phyloP scores from a whole-genome alignment of 1,284 basidiomycete species.

The Cutaneotrichosporon cavernicola region DNA sequence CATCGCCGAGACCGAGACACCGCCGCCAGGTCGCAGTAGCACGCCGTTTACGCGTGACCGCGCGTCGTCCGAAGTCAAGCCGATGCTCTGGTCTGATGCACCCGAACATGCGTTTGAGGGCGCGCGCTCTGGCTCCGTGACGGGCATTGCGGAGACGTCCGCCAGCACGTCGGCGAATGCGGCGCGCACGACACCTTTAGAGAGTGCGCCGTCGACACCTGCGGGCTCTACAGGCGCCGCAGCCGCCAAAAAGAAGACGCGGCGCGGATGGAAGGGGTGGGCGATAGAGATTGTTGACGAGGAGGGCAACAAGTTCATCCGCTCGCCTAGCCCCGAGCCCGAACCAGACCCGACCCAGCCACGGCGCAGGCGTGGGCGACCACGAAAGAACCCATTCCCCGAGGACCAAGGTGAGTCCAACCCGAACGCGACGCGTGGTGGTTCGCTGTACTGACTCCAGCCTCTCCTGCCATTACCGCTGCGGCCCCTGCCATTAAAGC shows the following conservation, averaged over 20 bases:
- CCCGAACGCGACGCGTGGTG: not conserved
- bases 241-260: constrained; percentile 34
- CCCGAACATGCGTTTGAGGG: not conserved
- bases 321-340: constrained; percentile 26
- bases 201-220: not conserved
- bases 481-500: not conserved
- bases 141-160: not conserved
- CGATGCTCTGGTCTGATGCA: not conserved
- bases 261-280: constrained; percentile 48
- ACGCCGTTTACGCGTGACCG: constrained; percentile 1
- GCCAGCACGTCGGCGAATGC: not conserved
- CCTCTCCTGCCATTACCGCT: not conserved
- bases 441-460: not conserved
- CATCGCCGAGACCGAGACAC: constrained; percentile 1
- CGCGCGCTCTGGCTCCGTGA: not conserved
- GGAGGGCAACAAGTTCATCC: constrained; percentile 37
- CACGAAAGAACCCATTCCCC: constrained; percentile 10
- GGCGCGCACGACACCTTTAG: not conserved
- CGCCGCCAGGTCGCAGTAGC: not conserved
- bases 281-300: constrained; percentile 47
- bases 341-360: constrained; percentile 18
- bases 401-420: not conserved
- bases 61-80: constrained; percentile 4
- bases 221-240: not conserved
- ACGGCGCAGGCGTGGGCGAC: constrained; percentile 19